Evolutionary conservation across 2,329 filamentous ascomycete species (phyloP).

Genomic region (Plenodomus lindquistii): DNA sequence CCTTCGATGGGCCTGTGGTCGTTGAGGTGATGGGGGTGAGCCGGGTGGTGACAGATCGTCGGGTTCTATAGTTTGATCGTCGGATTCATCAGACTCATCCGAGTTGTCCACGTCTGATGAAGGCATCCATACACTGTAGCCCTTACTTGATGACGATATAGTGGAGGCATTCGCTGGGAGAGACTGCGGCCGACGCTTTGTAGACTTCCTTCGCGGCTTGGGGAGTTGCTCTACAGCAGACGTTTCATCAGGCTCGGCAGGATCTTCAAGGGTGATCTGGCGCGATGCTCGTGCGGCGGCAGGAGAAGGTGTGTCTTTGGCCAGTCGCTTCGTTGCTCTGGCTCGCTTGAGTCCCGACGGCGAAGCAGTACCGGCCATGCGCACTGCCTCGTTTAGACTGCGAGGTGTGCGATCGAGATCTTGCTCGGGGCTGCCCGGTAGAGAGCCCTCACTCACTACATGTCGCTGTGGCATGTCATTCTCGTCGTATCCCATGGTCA

Average conservation of each 20-base stretch:
- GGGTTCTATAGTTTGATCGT: slow-evolving; percentile 25
- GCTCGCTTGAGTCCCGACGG: slow-evolving; percentile 42
- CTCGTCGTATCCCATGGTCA: slow-evolving; percentile 16
- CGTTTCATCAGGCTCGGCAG: slow-evolving; percentile 20
- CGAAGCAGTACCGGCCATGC: slow-evolving; percentile 34
- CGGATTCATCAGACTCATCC: slow-evolving; percentile 38
- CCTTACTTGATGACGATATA: slow-evolving; percentile 40
- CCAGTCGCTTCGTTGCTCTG: slow-evolving; percentile 45
- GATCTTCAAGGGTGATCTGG: slow-evolving; percentile 42
- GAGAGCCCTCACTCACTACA: slow-evolving; percentile 19
- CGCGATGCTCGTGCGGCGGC: slow-evolving; percentile 35
- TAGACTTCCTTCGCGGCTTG: slow-evolving; percentile 34
- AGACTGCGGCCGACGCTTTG: slow-evolving; percentile 34
- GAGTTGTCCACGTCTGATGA: slow-evolving; percentile 43
- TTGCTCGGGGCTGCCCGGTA: slow-evolving; percentile 14
- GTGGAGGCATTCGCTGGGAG: slow-evolving; percentile 21
- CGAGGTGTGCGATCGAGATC: slow-evolving; percentile 39
- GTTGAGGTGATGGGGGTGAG: slow-evolving; percentile 27
- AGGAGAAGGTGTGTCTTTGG: slow-evolving; percentile 34
- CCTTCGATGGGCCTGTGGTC: slow-evolving; percentile 47
- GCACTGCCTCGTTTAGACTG: slow-evolving; percentile 43
- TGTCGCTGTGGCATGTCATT: slow-evolving; percentile 20
- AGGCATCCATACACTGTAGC: slow-evolving; percentile 56
- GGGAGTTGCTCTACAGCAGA: slow-evolving; percentile 14
- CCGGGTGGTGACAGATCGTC: slow-evolving; percentile 21